Evolutionary conservation across 2,329 filamentous ascomycete genomes (phyloP).

Genomic region (Monosporascus sp.): DNA sequence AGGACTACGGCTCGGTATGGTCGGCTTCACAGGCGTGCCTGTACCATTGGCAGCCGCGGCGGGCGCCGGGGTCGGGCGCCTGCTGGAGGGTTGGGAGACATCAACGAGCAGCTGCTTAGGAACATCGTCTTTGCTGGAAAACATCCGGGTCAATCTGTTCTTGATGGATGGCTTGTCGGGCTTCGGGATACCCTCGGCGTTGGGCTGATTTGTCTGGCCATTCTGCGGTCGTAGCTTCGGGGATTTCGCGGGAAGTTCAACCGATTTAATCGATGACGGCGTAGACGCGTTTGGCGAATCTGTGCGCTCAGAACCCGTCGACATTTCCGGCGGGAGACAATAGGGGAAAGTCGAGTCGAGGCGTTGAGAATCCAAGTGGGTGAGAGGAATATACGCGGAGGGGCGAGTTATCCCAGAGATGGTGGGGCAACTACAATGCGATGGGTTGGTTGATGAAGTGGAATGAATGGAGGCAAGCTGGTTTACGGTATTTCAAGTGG

Average conservation of each 20-base stretch:
- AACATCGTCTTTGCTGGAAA: conserved; percentile 51
- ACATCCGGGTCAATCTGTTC: conserved; percentile 60
- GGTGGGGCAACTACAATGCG: no score
- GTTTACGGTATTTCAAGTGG: conserved; percentile 5
- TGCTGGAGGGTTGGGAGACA: conserved; percentile 24
- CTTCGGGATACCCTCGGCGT: conserved; percentile 31
- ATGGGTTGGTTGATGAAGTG: not conserved
- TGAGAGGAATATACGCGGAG: no score
- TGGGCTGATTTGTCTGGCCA: conserved; percentile 15
- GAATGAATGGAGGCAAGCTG: not conserved
- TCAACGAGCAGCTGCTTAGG: conserved; percentile 30
- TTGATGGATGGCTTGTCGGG: conserved; percentile 57
- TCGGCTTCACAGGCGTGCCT: conserved; percentile 25
- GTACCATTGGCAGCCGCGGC: conserved; percentile 20
- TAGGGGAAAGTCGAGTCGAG: conserved; percentile 3
- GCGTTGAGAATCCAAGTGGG: not conserved
- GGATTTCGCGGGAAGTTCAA: conserved; percentile 24
- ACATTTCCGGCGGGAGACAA: conserved; percentile 21
- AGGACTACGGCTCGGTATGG: conserved; percentile 31
- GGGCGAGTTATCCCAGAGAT: no score
- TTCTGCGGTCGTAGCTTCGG: conserved; percentile 26
- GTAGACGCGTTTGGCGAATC: conserved; percentile 25
- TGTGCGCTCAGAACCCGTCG: conserved; percentile 27
- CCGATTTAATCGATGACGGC: conserved; percentile 28
- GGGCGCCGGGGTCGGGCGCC: conserved; percentile 20